A percentile compares a stretch with the other conserved stretches of the same genome.
Conservation (phyloP, 768 basidiomycete species). For the Trametes gibbosa region DNA sequence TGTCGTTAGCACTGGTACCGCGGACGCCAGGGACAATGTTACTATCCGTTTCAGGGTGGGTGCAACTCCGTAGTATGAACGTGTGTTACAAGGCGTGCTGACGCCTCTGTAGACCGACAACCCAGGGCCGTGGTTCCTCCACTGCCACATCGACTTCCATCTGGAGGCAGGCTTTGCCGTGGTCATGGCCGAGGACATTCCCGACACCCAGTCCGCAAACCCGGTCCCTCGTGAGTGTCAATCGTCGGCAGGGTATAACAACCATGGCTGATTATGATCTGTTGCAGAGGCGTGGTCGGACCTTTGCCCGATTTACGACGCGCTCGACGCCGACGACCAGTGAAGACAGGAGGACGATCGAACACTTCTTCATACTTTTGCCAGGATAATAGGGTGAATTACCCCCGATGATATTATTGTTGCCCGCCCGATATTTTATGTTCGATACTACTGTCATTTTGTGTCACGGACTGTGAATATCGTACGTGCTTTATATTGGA, state of each 20-base stretch:
- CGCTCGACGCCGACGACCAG: slow-evolving; percentile 5
- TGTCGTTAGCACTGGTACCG: slow-evolving; percentile 22
- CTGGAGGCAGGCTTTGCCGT: slow-evolving; percentile 45
- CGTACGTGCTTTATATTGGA: too few relatives aligned
- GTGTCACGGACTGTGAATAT: too few relatives aligned
- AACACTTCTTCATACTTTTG: too few relatives aligned
- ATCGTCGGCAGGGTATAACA: neutral
- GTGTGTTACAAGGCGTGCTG: neutral
- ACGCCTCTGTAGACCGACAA: slow-evolving; percentile 55
- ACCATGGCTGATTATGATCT: neutral
- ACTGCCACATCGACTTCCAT: slow-evolving; percentile 87
- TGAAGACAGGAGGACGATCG: too few relatives aligned
- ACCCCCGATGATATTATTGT: too few relatives aligned
- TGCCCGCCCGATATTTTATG: too few relatives aligned
- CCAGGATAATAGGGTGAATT: too few relatives aligned
- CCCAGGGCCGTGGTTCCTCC: slow-evolving; percentile 85
- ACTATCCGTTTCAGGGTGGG: slow-evolving; percentile 27
- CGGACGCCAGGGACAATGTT: slow-evolving; percentile 17
- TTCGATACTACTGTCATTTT: too few relatives aligned
- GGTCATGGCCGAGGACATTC: slow-evolving; percentile 39
- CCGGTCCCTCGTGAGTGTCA: slow-evolving; percentile 18
- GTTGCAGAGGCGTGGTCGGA: slow-evolving; percentile 9
- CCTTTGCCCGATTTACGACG: slow-evolving; percentile 15
- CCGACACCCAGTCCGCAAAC: slow-evolving; percentile 16
- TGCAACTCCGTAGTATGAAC: neutral